Evolutionary conservation across 176 grass and related monocot species (phyloP).

Genomic region (Sorghum bicolor): Sorghum_bicolor_NCBIv3 NC_012870.2:72693001-72693500

Average conservation of each 20-base stretch:
- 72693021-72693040: background rate
- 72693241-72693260: slow-evolving; percentile 2
- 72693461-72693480: background rate
- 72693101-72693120: background rate
- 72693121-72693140: background rate
- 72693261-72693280: background rate
- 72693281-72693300: slow-evolving; percentile 7
- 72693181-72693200: background rate
- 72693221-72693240: background rate
- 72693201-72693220: background rate
- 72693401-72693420: background rate
- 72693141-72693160: background rate
- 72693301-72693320: slow-evolving; percentile 5
- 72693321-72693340: slow-evolving; percentile 4
- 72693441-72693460: background rate
- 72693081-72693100: background rate
- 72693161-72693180: background rate
- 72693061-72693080: background rate
- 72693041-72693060: background rate
- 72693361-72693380: background rate
- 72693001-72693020: slow-evolving; percentile 1
- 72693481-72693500: background rate
- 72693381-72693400: background rate
- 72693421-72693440: background rate
- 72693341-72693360: background rate